Evolutionary conservation across 2,329 filamentous ascomycete genomes (phyloP).

Genomic region (Cryphonectria carpinicola): DNA sequence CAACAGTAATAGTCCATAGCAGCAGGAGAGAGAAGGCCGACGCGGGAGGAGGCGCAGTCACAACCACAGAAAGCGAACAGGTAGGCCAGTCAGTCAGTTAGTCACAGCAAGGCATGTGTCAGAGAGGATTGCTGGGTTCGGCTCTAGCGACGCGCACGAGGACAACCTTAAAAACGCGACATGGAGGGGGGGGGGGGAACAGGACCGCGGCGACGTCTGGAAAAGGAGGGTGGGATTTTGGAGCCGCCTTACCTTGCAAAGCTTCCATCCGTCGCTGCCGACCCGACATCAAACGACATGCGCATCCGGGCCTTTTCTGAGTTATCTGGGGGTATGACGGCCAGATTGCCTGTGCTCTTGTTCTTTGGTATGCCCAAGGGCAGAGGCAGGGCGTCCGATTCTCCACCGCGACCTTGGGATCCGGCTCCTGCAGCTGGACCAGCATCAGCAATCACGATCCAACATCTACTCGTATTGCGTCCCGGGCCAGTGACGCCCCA

Average conservation of each 20-base stretch:
- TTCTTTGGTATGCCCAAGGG: constrained; percentile 64
- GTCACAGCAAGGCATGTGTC: constrained; percentile 29
- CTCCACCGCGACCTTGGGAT: constrained; percentile 7
- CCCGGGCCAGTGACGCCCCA: constrained; percentile 11
- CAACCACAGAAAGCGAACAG: not conserved
- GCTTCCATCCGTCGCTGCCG: constrained; percentile 67
- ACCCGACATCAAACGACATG: constrained; percentile 76
- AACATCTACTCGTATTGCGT: not conserved
- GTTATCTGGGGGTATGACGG: constrained; percentile 48
- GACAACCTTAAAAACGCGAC: constrained; percentile 12
- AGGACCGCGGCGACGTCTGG: not conserved
- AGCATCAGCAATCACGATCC: constrained; percentile 19
- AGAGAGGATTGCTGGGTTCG: constrained; percentile 26
- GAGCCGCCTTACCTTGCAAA: constrained; percentile 68
- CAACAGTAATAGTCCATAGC: constrained; percentile 24
- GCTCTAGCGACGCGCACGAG: constrained; percentile 16
- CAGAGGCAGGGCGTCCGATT: constrained; percentile 29
- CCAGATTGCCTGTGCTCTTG: constrained; percentile 66
- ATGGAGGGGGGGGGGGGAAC: constrained; percentile 3
- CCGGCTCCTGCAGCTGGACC: constrained; percentile 13
- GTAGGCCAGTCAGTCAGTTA: constrained; percentile 1
- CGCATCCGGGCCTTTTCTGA: constrained; percentile 66
- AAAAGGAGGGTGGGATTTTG: constrained; percentile 18
- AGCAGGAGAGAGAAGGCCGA: not conserved
- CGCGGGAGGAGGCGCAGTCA: constrained; percentile 15